These are phyloP conservation scores for Leccinum solheimii DNA, from an alignment of 1,284 basidiomycete species.

Conservation along the genomic window DNA sequence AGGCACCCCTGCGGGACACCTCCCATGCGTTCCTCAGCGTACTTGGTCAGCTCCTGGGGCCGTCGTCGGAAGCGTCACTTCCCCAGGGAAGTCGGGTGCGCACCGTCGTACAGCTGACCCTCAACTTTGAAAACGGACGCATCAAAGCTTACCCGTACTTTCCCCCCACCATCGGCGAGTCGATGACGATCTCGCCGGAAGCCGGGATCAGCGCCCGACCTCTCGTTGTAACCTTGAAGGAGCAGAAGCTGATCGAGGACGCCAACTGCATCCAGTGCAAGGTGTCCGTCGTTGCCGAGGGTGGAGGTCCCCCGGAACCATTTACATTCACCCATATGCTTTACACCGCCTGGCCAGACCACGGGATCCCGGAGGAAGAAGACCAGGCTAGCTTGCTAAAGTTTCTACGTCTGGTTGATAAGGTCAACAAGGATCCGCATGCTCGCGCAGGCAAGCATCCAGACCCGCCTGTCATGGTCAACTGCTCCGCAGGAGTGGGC, in stretches of 20 bases:
- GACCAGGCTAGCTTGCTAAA: slow-evolving; percentile 57
- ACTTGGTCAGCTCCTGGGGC: slow-evolving; percentile 50
- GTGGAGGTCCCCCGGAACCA: slow-evolving; percentile 34
- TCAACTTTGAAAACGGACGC: slow-evolving; percentile 60
- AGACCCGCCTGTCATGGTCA: slow-evolving; percentile 77
- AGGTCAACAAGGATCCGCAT: slow-evolving; percentile 50
- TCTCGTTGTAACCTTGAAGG: slow-evolving; percentile 56
- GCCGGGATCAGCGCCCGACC: slow-evolving; percentile 39
- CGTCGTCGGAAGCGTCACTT: slow-evolving; percentile 33
- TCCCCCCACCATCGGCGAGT: slow-evolving; percentile 56
- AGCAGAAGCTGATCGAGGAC: slow-evolving; percentile 44
- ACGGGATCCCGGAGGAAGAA: slow-evolving; percentile 65
- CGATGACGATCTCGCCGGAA: slow-evolving; percentile 51
- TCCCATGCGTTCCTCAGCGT: slow-evolving; percentile 74
- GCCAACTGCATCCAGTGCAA: slow-evolving; percentile 66
- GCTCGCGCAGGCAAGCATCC: slow-evolving; percentile 36
- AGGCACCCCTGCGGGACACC: slow-evolving; percentile 73
- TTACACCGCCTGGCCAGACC: slow-evolving; percentile 81
- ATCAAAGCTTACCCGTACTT: slow-evolving; percentile 79
- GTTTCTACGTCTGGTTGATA: slow-evolving; percentile 65
- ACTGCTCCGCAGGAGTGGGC: slow-evolving; percentile 89
- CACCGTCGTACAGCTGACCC: slow-evolving; percentile 80
- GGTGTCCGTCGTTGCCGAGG: slow-evolving; percentile 35
- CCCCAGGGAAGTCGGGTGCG: slow-evolving; percentile 48
- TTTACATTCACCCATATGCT: slow-evolving; percentile 70